Percentiles rank a stretch among this genome's conserved stretches.
These are phyloP conservation scores for Gonium pectorale DNA, from an alignment of 139 green algal genomes.

Conservation along the genomic window DNA sequence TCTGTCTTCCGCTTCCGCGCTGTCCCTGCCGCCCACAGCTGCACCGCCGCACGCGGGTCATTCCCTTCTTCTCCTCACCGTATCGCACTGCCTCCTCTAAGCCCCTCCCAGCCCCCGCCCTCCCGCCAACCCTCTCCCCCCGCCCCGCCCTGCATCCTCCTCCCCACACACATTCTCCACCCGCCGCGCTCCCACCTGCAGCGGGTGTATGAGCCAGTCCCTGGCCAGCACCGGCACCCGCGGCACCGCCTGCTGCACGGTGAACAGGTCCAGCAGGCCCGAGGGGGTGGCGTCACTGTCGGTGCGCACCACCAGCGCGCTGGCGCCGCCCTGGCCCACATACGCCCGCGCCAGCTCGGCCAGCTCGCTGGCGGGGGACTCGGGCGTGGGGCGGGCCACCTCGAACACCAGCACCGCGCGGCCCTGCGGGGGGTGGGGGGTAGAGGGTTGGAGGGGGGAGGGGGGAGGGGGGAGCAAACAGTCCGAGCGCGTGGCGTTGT, in stretches of 20 bases:
- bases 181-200: conserved; percentile 61
- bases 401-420: conserved; percentile 45
- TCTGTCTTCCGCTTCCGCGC: too few relatives aligned
- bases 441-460: neutral
- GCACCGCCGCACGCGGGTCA: too few relatives aligned
- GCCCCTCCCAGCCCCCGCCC: too few relatives aligned
- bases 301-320: conserved; percentile 71
- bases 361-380: conserved; percentile 22
- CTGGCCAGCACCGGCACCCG: conserved; percentile 71
- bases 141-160: neutral
- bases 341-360: conserved; percentile 38
- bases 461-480: too few relatives aligned
- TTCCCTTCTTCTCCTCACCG: too few relatives aligned
- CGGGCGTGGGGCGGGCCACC: conserved; percentile 24
- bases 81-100: too few relatives aligned
- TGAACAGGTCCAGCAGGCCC: conserved; percentile 72
- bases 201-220: conserved; percentile 85
- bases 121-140: neutral
- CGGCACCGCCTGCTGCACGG: conserved; percentile 65
- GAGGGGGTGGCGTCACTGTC: conserved; percentile 77
- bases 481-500: too few relatives aligned
- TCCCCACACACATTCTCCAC: too few relatives aligned
- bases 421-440: neutral
- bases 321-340: conserved; percentile 16
- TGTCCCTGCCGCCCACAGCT: too few relatives aligned